phyloP scores from a whole-genome alignment of 2,329 filamentous ascomycete species.

The Talaromyces sp. region DNA sequence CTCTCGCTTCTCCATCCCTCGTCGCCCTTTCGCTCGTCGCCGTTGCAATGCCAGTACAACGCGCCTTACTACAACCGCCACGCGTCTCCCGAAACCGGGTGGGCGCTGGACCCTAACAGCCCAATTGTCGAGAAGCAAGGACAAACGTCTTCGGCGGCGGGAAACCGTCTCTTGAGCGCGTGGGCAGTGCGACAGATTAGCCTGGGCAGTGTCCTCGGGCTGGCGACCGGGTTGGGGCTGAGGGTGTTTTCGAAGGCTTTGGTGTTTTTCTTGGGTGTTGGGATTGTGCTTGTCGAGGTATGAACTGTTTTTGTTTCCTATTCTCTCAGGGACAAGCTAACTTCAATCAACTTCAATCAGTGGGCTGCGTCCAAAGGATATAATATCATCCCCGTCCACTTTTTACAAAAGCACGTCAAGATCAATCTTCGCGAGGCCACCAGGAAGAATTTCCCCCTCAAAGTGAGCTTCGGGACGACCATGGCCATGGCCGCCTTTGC shows the following conservation, averaged over 20 bases:
- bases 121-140: conserved; percentile 22
- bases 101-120: conserved; percentile 19
- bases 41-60: conserved; percentile 34
- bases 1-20: conserved; percentile 30
- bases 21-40: conserved; percentile 28
- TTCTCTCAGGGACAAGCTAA: background rate
- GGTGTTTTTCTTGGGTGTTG: conserved; percentile 40
- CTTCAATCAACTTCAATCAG: conserved; percentile 18
- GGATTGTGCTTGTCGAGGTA: conserved; percentile 41
- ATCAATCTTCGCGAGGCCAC: conserved; percentile 35
- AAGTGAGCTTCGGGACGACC: conserved; percentile 41
- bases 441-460: conserved; percentile 39
- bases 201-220: conserved; percentile 40
- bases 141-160: conserved; percentile 11
- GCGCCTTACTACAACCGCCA: conserved; percentile 20
- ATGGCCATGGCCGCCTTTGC: conserved; percentile 44
- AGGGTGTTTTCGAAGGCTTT: conserved; percentile 41
- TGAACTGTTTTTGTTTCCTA: conserved; percentile 6
- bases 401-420: conserved; percentile 37
- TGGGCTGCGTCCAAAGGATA: conserved; percentile 44
- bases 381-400: conserved; percentile 37
- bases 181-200: conserved; percentile 40
- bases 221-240: conserved; percentile 39
- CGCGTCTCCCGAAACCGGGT: conserved; percentile 18
- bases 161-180: conserved; percentile 23